These are phyloP conservation scores for Trichophyton equinum DNA, from an alignment of 2,329 filamentous ascomycete species.

Conservation along the genomic window DNA sequence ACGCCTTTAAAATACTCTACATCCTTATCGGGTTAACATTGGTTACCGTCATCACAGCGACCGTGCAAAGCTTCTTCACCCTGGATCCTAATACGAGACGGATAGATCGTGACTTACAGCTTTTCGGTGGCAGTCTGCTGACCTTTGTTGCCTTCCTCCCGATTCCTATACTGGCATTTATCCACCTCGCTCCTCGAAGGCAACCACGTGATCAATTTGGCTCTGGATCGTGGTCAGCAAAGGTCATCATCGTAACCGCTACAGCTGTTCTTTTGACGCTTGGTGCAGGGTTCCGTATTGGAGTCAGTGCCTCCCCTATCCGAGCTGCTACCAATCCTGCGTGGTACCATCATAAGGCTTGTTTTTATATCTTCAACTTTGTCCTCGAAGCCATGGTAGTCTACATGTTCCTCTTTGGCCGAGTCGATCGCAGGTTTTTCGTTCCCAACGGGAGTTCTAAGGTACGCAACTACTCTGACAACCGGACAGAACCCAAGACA, in stretches of 20 bases:
- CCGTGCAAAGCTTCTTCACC: slow-evolving; percentile 56
- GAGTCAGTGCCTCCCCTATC: slow-evolving; percentile 41
- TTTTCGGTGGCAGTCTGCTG: slow-evolving; percentile 50
- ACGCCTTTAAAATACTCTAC: slow-evolving; percentile 47
- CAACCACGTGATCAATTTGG: slow-evolving; percentile 51
- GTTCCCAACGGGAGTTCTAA: slow-evolving; percentile 53
- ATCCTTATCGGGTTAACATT: slow-evolving; percentile 47
- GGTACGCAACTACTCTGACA: slow-evolving; percentile 8
- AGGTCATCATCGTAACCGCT: slow-evolving; percentile 51
- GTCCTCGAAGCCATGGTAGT: slow-evolving; percentile 59
- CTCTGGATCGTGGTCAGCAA: slow-evolving; percentile 51
- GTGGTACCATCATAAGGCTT: slow-evolving; percentile 58
- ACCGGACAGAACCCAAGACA: neutral
- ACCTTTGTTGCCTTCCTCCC: slow-evolving; percentile 56
- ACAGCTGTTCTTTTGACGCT: slow-evolving; percentile 50
- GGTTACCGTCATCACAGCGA: slow-evolving; percentile 52
- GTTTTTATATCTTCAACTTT: slow-evolving; percentile 74
- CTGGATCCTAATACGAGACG: slow-evolving; percentile 38
- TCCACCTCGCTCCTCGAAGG: slow-evolving; percentile 36
- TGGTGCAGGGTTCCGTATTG: slow-evolving; percentile 57
- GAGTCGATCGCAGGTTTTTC: slow-evolving; percentile 65
- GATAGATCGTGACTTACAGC: slow-evolving; percentile 51
- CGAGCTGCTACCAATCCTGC: slow-evolving; percentile 44
- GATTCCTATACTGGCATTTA: slow-evolving; percentile 42
- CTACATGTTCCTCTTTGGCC: slow-evolving; percentile 49